These are phyloP conservation scores for Sistotremastrum niveocremeum DNA, from an alignment of 768 basidiomycete species.

Conservation along the genomic window DNA sequence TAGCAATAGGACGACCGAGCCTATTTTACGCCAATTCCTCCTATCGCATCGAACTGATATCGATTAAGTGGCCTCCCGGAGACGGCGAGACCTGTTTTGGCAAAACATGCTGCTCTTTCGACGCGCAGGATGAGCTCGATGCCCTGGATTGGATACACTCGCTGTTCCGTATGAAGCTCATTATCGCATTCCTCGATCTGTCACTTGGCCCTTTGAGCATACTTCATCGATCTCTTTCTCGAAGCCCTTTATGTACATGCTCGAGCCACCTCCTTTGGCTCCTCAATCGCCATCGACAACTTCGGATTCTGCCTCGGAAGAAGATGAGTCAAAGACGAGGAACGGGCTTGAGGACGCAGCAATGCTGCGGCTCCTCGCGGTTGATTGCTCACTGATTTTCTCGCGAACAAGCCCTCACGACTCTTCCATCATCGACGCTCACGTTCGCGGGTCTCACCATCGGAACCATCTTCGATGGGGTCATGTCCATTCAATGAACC, in stretches of 20 bases:
- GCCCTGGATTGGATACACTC: background rate
- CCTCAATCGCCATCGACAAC: slow-evolving; percentile 30
- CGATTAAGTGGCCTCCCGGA: too few relatives aligned
- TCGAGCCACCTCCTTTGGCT: slow-evolving; percentile 10
- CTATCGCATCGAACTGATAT: slow-evolving; percentile 15
- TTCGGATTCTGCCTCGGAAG: slow-evolving; percentile 18
- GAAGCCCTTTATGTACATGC: slow-evolving; percentile 4
- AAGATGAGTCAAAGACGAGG: slow-evolving; percentile 12
- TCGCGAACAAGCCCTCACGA: background rate
- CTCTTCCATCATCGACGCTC: slow-evolving; percentile 22
- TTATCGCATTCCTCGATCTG: slow-evolving; percentile 2
- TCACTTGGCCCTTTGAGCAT: slow-evolving; percentile 55
- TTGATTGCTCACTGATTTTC: slow-evolving; percentile 4
- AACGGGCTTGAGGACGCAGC: slow-evolving; percentile 23
- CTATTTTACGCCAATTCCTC: slow-evolving; percentile 26
- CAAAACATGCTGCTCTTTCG: too few relatives aligned
- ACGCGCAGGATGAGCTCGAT: too few relatives aligned
- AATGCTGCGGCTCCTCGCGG: slow-evolving; percentile 21
- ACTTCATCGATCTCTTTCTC: slow-evolving; percentile 28
- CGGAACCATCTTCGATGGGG: slow-evolving; percentile 66
- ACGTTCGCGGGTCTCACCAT: slow-evolving; percentile 83
- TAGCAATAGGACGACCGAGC: slow-evolving; percentile 78
- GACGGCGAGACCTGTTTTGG: too few relatives aligned
- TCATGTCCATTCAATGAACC: slow-evolving; percentile 61
- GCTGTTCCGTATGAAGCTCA: background rate